A percentile compares a stretch with the other conserved stretches of the same genome.
phyloP scores from a whole-genome alignment of 805 yeast species.

The Lachancea lanzarotensis region DNA sequence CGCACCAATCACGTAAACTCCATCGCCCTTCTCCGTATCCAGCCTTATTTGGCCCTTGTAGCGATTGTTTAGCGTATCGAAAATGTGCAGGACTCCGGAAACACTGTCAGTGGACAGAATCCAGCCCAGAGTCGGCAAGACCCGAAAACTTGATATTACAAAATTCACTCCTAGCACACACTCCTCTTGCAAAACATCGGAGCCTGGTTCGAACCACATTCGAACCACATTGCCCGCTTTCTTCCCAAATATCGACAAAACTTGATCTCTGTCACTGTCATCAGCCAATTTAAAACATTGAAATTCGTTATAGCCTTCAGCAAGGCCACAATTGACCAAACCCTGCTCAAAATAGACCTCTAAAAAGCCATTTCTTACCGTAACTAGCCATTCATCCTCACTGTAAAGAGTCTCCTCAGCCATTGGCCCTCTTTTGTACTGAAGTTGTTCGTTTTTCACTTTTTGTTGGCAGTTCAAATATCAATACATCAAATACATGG shows the following conservation, averaged over 20 bases:
- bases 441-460: neutral
- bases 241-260: neutral
- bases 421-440: neutral
- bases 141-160: constrained; percentile 10
- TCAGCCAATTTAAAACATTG: constrained; percentile 1
- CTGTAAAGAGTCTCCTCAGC: neutral
- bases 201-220: neutral
- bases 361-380: neutral
- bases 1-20: neutral
- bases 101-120: constrained; percentile 10
- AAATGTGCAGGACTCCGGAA: constrained; percentile 11
- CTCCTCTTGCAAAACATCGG: constrained; percentile 3
- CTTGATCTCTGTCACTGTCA: neutral
- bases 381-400: neutral
- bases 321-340: neutral
- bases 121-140: constrained; percentile 12
- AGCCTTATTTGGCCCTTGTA: constrained; percentile 12
- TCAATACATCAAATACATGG: neutral
- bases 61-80: constrained; percentile 11
- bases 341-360: neutral
- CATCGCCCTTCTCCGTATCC: neutral
- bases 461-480: neutral
- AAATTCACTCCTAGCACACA: constrained; percentile 10
- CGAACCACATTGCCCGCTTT: neutral
- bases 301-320: neutral